Conservation (phyloP, 371 early-diverging fungal species). For the Mucor plumbeus region DNA sequence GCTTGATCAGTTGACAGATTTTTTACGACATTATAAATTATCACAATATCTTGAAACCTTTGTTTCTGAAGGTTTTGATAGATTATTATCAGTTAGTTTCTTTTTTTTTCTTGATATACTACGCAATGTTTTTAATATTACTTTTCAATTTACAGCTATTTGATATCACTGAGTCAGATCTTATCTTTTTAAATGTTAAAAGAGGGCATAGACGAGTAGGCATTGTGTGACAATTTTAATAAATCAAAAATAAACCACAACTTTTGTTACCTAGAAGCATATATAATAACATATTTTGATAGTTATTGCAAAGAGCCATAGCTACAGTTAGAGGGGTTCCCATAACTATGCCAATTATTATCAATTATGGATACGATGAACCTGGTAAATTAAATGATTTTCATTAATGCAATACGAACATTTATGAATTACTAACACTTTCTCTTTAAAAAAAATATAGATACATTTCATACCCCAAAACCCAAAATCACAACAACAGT, state of each 20-base stretch:
- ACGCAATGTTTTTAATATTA: neutral
- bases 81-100: constrained; percentile 26
- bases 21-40: constrained; percentile 32
- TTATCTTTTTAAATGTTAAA: constrained; percentile 49
- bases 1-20: constrained; percentile 28
- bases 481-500: constrained; percentile 14
- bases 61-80: constrained; percentile 47
- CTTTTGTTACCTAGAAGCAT: neutral
- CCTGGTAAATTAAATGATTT: constrained; percentile 14
- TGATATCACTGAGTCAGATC: constrained; percentile 54
- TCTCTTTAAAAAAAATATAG: neutral
- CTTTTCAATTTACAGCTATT: constrained; percentile 32
- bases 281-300: constrained; percentile 1
- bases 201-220: constrained; percentile 60
- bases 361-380: constrained; percentile 21
- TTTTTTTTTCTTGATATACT: neutral
- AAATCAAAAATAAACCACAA: neutral
- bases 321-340: constrained; percentile 43
- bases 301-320: constrained; percentile 50
- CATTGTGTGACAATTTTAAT: constrained; percentile 23
- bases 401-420: neutral
- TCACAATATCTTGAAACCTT: constrained; percentile 36
- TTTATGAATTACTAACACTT: neutral
- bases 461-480: constrained; percentile 17
- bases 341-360: constrained; percentile 30